These are phyloP conservation scores for Hyphodiscus sp. DNA, from an alignment of 2,329 filamentous ascomycete genomes.

Conservation along the genomic window DNA sequence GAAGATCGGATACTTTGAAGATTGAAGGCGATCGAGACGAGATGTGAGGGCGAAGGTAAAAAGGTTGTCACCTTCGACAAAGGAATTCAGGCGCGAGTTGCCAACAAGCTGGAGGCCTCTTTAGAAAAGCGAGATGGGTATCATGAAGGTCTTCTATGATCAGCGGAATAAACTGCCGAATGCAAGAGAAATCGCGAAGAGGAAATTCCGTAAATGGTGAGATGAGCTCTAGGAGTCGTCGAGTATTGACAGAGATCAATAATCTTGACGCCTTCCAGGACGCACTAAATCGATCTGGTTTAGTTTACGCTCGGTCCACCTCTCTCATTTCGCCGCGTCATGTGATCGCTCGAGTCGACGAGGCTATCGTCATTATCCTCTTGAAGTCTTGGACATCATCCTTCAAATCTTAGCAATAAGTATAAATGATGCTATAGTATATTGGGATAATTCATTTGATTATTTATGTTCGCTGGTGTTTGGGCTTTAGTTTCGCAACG, in stretches of 20 bases:
- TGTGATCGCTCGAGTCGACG: not conserved
- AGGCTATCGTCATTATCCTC: too few species aligned
- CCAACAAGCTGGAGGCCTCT: slow-evolving; percentile 11
- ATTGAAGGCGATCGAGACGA: not conserved
- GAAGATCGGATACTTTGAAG: not conserved
- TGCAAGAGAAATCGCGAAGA: not conserved
- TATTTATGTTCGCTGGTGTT: too few species aligned
- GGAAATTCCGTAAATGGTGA: not conserved
- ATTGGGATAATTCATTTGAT: too few species aligned
- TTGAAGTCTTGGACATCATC: too few species aligned
- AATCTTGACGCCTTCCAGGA: not conserved
- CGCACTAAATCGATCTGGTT: not conserved
- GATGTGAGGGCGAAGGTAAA: slow-evolving; percentile 12
- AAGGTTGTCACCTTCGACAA: slow-evolving; percentile 8
- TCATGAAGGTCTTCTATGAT: slow-evolving; percentile 12
- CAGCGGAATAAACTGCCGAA: not conserved
- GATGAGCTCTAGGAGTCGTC: not conserved
- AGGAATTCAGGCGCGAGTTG: slow-evolving; percentile 7
- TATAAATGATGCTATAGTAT: too few species aligned
- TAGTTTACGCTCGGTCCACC: not conserved
- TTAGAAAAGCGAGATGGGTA: slow-evolving; percentile 10
- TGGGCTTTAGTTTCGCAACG: too few species aligned
- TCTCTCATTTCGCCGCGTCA: not conserved
- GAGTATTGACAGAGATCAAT: not conserved
- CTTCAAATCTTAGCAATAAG: too few species aligned